These are phyloP conservation scores for Penicillium thymicola DNA, from an alignment of 2,329 filamentous ascomycete genomes.

Conservation along the genomic window DNA sequence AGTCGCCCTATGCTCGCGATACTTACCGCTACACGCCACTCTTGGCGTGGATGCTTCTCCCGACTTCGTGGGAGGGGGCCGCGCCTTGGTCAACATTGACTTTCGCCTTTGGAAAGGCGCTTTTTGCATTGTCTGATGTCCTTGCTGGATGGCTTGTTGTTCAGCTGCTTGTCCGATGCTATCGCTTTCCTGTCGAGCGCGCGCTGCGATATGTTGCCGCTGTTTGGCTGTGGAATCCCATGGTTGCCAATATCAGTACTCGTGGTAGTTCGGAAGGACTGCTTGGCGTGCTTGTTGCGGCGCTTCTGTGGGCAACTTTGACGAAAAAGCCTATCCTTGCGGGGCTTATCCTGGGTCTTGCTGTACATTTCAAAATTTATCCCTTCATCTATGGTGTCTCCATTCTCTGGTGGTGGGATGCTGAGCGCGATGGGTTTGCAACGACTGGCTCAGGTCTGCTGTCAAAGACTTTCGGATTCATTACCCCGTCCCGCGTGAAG, in stretches of 20 bases:
- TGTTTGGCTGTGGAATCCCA: constrained; percentile 94
- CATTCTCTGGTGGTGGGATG: constrained; percentile 44
- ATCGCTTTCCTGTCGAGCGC: constrained; percentile 49
- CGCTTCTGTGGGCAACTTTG: constrained; percentile 77
- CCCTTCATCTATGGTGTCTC: constrained; percentile 87
- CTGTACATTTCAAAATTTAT: constrained; percentile 98
- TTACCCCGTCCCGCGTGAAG: constrained; percentile 39
- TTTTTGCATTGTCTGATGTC: constrained; percentile 82
- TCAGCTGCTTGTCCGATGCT: constrained; percentile 48
- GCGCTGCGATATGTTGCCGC: constrained; percentile 71
- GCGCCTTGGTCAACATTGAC: constrained; percentile 26
- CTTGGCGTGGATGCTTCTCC: constrained; percentile 84
- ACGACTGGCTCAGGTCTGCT: constrained; percentile 3
- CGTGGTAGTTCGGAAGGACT: constrained; percentile 90
- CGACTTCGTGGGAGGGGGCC: constrained; percentile 59
- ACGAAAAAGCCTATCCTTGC: constrained; percentile 61
- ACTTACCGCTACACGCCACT: constrained; percentile 97
- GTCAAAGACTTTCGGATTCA: constrained; percentile 28
- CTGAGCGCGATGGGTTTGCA: constrained; percentile 20
- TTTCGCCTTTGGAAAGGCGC: constrained; percentile 77
- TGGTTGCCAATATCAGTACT: constrained; percentile 97
- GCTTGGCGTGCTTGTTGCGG: constrained; percentile 78
- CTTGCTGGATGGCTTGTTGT: constrained; percentile 77
- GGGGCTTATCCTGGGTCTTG: constrained; percentile 72
- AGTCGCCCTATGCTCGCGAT: constrained; percentile 79